Evolutionary conservation across 306 rosid species (phyloP).

Genomic region (Leucaena leucocephala): DNA sequence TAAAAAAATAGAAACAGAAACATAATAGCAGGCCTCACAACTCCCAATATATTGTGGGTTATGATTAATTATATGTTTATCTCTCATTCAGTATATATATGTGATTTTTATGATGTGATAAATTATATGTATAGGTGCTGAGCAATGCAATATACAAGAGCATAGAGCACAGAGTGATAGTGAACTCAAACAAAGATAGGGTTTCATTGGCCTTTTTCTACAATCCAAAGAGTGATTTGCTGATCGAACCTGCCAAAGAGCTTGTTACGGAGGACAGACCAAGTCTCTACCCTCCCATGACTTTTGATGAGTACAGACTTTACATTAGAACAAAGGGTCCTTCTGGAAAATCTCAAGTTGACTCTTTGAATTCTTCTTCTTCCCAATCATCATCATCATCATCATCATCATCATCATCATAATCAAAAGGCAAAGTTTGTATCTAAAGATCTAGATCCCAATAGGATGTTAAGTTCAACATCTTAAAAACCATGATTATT

Average conservation of each 20-base stretch:
- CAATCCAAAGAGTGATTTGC: constrained; percentile 75
- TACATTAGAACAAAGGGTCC: constrained; percentile 75
- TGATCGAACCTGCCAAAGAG: constrained; percentile 67
- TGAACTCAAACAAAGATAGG: constrained; percentile 74
- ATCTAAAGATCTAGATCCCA: constrained; percentile 11
- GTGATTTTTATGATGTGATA: background rate
- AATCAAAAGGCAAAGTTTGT: background rate
- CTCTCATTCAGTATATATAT: too few species aligned
- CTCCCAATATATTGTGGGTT: too few species aligned
- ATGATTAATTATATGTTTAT: background rate
- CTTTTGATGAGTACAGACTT: constrained; percentile 81
- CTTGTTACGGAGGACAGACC: constrained; percentile 67
- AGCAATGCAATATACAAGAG: constrained; percentile 92
- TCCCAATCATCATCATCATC: background rate
- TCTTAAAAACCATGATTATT: background rate
- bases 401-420: constrained; percentile 5
- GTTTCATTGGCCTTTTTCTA: constrained; percentile 89
- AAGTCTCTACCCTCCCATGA: constrained; percentile 70
- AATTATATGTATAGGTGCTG: constrained; percentile 53
- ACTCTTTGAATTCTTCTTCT: constrained; percentile 47
- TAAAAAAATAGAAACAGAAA: too few species aligned
- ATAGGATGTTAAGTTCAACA: background rate
- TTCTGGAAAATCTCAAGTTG: constrained; percentile 78
- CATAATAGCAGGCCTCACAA: too few species aligned
- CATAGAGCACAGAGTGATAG: constrained; percentile 88